Percentiles rank a stretch among this genome's conserved stretches.
These are phyloP conservation scores for Lactarius hatsudake DNA, from an alignment of 768 basidiomycete genomes.

Conservation along the genomic window DNA sequence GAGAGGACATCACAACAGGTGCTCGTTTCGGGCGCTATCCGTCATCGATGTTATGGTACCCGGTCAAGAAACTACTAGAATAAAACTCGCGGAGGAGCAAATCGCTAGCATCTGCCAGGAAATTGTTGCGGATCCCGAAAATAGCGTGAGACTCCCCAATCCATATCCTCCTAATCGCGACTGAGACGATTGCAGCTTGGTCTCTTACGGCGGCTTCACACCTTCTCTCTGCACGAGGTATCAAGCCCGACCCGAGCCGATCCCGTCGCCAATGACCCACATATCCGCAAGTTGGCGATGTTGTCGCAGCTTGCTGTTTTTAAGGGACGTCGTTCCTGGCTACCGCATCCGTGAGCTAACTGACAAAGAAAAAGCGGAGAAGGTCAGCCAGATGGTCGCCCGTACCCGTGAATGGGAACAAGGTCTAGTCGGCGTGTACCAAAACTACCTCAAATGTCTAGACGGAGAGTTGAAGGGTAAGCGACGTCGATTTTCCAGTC, in stretches of 20 bases:
- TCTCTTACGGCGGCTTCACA: constrained; percentile 81
- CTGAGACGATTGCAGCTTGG: constrained; percentile 57
- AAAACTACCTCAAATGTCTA: constrained; percentile 79
- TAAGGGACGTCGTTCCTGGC: constrained; percentile 93
- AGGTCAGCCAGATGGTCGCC: constrained; percentile 90
- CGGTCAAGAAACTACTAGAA: constrained; percentile 60
- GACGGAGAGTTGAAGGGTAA: constrained; percentile 86
- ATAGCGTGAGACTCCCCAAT: constrained; percentile 61
- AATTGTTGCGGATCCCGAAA: constrained; percentile 91
- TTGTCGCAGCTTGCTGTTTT: constrained; percentile 91
- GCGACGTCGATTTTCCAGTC: constrained; percentile 27
- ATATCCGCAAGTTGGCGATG: constrained; percentile 85
- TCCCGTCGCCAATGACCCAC: constrained; percentile 71
- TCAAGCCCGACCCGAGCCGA: constrained; percentile 64
- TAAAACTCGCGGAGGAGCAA: constrained; percentile 87
- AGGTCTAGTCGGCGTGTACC: constrained; percentile 84
- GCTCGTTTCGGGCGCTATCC: constrained; percentile 82
- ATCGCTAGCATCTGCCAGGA: constrained; percentile 93
- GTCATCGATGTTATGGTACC: constrained; percentile 63
- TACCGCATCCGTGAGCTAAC: constrained; percentile 92
- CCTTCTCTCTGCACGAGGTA: constrained; percentile 80
- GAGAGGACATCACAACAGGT: constrained; percentile 78
- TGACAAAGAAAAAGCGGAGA: constrained; percentile 87
- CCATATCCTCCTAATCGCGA: constrained; percentile 14
- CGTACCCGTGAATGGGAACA: constrained; percentile 94